A percentile compares a stretch with the other conserved stretches of the same genome.
Evolutionary conservation across 331 rosid genomes (phyloP).

Genomic region (Dryas integrifolia): DNA sequence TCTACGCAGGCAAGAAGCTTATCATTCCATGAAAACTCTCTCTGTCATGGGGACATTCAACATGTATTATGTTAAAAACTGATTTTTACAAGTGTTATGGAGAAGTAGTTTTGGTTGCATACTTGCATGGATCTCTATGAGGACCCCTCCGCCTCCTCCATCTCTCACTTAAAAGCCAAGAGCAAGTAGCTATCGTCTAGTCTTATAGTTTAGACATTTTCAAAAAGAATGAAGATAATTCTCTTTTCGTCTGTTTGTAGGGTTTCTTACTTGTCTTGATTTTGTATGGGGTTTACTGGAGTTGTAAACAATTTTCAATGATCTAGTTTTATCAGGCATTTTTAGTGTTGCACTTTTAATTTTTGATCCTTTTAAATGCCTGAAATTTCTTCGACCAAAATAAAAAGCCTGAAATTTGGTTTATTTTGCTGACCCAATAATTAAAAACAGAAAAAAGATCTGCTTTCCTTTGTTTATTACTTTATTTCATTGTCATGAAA

Average conservation of each 20-base stretch:
- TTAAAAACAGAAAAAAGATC: too few species aligned
- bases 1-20: constrained; percentile 35
- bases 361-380: too few species aligned
- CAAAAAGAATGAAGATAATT: too few species aligned
- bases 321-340: not conserved
- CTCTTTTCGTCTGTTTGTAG: too few species aligned
- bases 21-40: constrained; percentile 24
- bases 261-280: not conserved
- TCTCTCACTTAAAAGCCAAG: not conserved
- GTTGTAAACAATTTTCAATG: not conserved
- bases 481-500: too few species aligned
- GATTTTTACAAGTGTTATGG: not conserved
- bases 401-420: too few species aligned
- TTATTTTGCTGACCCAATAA: too few species aligned
- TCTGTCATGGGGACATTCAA: not conserved
- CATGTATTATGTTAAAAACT: not conserved
- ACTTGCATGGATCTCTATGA: too few species aligned
- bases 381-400: too few species aligned
- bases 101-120: not conserved
- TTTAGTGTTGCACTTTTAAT: too few species aligned
- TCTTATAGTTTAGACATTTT: not conserved
- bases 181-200: not conserved
- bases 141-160: too few species aligned
- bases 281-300: not conserved
- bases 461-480: too few species aligned